Base-by-base conservation (phyloP, 78 protist genomes). In the Polysphondylium violaceum region DNA sequence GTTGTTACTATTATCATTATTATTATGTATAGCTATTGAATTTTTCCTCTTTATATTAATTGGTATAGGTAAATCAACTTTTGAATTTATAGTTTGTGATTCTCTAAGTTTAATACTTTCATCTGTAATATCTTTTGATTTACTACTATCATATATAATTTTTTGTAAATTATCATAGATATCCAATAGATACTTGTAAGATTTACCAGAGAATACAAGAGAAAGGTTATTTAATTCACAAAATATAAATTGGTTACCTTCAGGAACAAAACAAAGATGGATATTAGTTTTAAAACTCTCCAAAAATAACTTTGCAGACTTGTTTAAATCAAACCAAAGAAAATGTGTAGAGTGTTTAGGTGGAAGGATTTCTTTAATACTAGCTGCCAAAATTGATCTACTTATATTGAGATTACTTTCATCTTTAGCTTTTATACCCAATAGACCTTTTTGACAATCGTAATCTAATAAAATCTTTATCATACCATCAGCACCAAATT, bases 181-280 rank as follows among this genome's bases (percentile, higher is more conserved):
- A 59, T 69, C 79, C 29, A 83, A 44, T n/a, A 83, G 36, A 59
- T 58, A 83, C 29, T 68, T 53, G 43, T 83, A 83, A 1, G 79
- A 21, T n/a, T 74, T 74, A 43, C 79, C 91, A 27, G 91, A 83
- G 33, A 83, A 83, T 11, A 67, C 68, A 11, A 83, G 17, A 29
- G 68, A 31, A 17, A 83, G 65, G 21, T 83, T 74, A 40, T 83
- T 71, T 1, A 83, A 44, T 31, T 83, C 91, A 44, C 60, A 58
- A 50, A 83, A 83, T 56, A 58, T 69, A 61, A 83, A 83, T 83
- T 83, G 91, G 12, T 83, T 83, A 11, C 91, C 91, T n/a, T 83
- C 91, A 1, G 77, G 72, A 11, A 83, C 77, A 21, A 83, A 11
- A 27, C 81, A 51, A 55, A 83, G 31, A 27, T 56, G 74, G 29